phyloP scores from a whole-genome alignment of 1,284 basidiomycete genomes.

The Fomitopsis betulina region DNA sequence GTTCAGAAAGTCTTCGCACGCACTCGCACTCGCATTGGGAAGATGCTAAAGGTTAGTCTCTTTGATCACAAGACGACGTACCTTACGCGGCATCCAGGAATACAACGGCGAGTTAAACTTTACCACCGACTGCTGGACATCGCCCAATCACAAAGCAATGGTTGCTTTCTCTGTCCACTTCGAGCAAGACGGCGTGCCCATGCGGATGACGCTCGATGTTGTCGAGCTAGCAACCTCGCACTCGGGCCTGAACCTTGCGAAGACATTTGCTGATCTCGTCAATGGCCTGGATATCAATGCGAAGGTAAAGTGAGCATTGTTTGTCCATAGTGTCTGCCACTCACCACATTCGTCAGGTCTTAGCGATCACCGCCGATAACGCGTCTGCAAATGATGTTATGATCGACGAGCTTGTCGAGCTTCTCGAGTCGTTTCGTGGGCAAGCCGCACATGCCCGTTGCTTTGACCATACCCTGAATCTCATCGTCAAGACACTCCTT shows the following conservation, averaged over 20 bases:
- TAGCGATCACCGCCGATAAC: not conserved
- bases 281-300: not conserved
- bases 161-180: too few relatives aligned
- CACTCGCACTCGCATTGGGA: too few relatives aligned
- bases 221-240: not conserved
- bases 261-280: not conserved
- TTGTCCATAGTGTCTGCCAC: too few relatives aligned
- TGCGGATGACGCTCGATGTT: not conserved
- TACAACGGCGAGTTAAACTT: too few relatives aligned
- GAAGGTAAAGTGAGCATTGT: not conserved
- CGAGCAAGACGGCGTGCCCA: too few relatives aligned
- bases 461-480: not conserved
- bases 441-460: not conserved
- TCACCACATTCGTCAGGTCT: not conserved
- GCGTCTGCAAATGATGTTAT: not conserved
- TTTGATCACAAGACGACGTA: too few relatives aligned
- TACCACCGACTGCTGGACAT: too few relatives aligned
- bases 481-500: not conserved
- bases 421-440: not conserved
- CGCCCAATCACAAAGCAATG: too few relatives aligned
- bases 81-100: too few relatives aligned
- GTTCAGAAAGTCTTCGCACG: too few relatives aligned
- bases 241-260: not conserved
- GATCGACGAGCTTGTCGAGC: not conserved
- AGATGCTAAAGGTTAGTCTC: too few relatives aligned